Conservation (phyloP, 345 rosid species). For the Mercurialis annua region DNA sequence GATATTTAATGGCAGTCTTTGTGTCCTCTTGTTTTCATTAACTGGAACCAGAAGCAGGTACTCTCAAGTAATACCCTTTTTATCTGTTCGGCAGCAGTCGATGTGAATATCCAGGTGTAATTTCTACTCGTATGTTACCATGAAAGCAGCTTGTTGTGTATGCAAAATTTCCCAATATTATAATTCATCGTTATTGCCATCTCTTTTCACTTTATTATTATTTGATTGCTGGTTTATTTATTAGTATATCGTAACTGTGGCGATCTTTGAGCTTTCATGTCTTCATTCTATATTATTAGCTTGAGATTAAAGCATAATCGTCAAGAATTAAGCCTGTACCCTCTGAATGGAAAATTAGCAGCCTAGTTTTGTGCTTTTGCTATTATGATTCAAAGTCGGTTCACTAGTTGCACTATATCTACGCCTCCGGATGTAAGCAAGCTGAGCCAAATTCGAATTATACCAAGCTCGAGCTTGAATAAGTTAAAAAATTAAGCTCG, state of each 20-base stretch:
- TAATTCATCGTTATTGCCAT: not conserved
- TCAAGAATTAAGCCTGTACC: not conserved
- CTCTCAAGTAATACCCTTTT: no score
- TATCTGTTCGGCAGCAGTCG: no score
- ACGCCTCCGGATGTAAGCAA: no score
- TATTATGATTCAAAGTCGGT: not conserved
- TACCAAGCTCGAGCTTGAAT: no score
- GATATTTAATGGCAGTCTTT: slow-evolving; percentile 7
- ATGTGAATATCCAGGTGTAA: no score
- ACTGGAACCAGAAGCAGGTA: not conserved
- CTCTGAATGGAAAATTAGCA: not conserved
- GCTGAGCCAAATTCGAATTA: no score
- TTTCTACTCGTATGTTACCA: not conserved
- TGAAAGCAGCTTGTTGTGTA: not conserved
- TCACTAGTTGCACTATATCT: no score
- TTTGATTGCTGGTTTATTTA: not conserved
- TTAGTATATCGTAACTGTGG: not conserved
- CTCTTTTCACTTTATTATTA: not conserved
- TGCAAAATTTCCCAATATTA: not conserved
- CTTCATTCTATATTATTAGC: not conserved
- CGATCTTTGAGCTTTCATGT: not conserved
- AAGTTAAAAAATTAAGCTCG: no score
- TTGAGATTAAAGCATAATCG: not conserved
- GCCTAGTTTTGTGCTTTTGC: not conserved
- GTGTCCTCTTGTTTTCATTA: not conserved